Base-by-base conservation (phyloP, 2,329 filamentous ascomycete species). In the Leptographium radiaticola region DNA sequence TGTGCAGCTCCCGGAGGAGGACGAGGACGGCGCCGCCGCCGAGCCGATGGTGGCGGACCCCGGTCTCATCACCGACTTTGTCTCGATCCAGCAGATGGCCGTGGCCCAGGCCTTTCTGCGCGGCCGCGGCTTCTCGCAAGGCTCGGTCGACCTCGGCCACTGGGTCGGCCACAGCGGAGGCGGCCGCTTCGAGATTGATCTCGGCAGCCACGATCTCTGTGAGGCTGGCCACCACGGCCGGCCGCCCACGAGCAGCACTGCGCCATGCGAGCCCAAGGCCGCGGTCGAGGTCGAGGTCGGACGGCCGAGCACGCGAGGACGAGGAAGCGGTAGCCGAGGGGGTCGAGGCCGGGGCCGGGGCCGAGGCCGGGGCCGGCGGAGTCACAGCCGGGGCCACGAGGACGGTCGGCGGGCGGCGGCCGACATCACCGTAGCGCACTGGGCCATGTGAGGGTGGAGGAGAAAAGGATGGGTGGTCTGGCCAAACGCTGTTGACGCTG, bases 181-280 rank as follows among this genome's bases (percentile, higher is more conserved):
- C 16, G 52, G 44, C 11, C 57, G 55, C n/a, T 58, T 58, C 25
- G 43, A 45, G 20, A 46, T 52, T 4, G 50, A 51, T n/a, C n/a
- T 36, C 1, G n/a, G 2, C 31, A 25, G 30, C 20, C 13, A 31
- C 20, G 18, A 31, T 30, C 25, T 16, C 38, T 51, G 39, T 40
- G 31, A 36, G 11, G n/a, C n/a, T 12, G 49, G 49, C n/a, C 25
- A 34, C 16, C 49, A 51, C 49, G 36, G 38, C 18, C 47, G 18
- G 7, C 18, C 34, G 10, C 12, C 16, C 31, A 16, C 18, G 6
- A 13, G 34, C 34, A 36, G 34, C 34, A 36, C 34, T 8, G 25
- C 25, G 25, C 25, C 2, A 25, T 2, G 5, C 25, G 25, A 25
- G 25, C 25, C 25, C 25, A 25, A 36, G 34, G 8, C 34, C 34